phyloP scores from a whole-genome alignment of 2,329 filamentous ascomycete species.

The Fusarium avenaceum region DNA sequence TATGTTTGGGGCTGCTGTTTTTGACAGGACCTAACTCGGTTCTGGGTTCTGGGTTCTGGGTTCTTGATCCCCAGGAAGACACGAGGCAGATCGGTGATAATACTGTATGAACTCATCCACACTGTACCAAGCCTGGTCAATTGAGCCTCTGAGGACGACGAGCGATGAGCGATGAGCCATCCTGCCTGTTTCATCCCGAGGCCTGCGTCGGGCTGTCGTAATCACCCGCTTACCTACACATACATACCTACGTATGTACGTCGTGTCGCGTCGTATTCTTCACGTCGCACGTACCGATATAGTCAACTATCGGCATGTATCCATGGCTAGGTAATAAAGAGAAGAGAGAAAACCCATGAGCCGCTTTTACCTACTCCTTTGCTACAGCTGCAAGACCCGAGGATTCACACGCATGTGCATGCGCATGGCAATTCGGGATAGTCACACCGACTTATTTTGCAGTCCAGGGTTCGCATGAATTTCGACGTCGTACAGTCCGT shows the following conservation, averaged over 20 bases:
- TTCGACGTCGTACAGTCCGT: conserved; percentile 42
- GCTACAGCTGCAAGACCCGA: conserved; percentile 37
- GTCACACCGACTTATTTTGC: conserved; percentile 49
- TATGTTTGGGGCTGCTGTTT: neutral
- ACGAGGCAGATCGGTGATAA: conserved; percentile 11
- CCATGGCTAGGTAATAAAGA: too few species aligned
- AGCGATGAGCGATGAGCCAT: too few species aligned
- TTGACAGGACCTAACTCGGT: neutral
- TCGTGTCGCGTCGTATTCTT: conserved; percentile 21
- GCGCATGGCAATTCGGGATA: conserved; percentile 32
- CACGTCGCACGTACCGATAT: conserved; percentile 2
- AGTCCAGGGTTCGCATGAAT: conserved; percentile 46
- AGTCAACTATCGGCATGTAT: neutral
- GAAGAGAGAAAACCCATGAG: neutral
- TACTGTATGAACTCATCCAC: neutral
- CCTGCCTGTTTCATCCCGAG: too few species aligned
- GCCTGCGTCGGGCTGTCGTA: neutral
- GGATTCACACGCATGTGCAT: conserved; percentile 41
- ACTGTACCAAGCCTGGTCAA: conserved; percentile 10
- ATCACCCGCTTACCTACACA: conserved; percentile 25
- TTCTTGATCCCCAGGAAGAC: conserved; percentile 21
- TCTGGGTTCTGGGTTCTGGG: conserved; percentile 4
- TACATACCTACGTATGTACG: too few species aligned
- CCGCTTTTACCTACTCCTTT: conserved; percentile 12
- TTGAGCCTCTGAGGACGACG: conserved; percentile 9